Conservation (phyloP, 1,139 yeast species). For the Suhomyces bribrorum region DNA sequence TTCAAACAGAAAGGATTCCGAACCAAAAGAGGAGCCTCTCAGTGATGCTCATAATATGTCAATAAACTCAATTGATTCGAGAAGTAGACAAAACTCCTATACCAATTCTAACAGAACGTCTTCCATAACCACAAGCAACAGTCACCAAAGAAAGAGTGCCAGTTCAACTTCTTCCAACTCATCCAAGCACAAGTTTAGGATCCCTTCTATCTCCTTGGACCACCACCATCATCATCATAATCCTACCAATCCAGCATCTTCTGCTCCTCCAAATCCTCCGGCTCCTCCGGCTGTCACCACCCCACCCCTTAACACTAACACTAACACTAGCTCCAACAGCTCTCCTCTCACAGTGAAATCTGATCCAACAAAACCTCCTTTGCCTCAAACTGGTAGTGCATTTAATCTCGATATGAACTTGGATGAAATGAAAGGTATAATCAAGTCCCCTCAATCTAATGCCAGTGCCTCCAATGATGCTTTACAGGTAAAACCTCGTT, state of each 20-base stretch:
- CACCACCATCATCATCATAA: constrained; percentile 19
- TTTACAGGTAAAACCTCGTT: constrained; percentile 1
- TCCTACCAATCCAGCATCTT: neutral
- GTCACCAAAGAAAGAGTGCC: constrained; percentile 21
- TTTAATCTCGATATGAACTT: constrained; percentile 51
- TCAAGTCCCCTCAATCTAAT: constrained; percentile 31
- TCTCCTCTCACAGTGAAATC: constrained; percentile 5
- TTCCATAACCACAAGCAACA: constrained; percentile 12
- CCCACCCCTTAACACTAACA: constrained; percentile 4
- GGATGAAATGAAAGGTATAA: constrained; percentile 55
- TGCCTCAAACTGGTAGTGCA: constrained; percentile 5
- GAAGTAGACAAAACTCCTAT: constrained; percentile 16
- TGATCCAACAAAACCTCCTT: constrained; percentile 6
- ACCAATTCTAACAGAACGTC: constrained; percentile 11
- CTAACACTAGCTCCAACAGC: constrained; percentile 1
- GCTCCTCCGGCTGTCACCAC: constrained; percentile 9
- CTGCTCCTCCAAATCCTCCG: neutral
- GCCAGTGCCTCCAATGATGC: constrained; percentile 1
- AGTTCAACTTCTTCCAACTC: constrained; percentile 21
- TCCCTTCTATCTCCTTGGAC: constrained; percentile 39
- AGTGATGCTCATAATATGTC: constrained; percentile 6
- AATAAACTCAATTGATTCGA: neutral
- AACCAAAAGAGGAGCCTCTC: constrained; percentile 8
- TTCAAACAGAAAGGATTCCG: constrained; percentile 42
- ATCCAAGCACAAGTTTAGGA: constrained; percentile 37